Evolutionary conservation across 306 rosid genomes (phyloP).

Genomic region (Cucurbita pepo): DNA sequence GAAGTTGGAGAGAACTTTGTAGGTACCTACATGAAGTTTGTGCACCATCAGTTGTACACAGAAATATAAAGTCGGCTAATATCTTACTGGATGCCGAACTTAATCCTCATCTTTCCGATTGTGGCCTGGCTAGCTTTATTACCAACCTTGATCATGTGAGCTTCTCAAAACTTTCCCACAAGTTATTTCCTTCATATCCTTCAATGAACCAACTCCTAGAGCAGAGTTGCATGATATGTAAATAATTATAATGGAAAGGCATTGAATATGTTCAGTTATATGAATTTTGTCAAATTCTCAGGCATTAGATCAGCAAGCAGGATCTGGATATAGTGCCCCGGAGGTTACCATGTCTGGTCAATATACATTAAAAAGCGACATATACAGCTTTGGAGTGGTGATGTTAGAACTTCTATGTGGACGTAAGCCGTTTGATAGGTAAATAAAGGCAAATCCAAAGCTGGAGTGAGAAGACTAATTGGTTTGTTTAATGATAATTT

Average conservation of each 20-base stretch:
- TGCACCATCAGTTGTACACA: conserved; percentile 88
- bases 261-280: not conserved
- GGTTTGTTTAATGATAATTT: not conserved
- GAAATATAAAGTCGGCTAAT: conserved; percentile 74
- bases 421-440: conserved; percentile 91
- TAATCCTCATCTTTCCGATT: conserved; percentile 88
- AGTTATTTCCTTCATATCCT: not conserved
- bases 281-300: conserved; percentile 12
- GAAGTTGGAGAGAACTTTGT: not conserved
- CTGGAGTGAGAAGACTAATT: not conserved
- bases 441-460: conserved; percentile 8
- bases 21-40: conserved; percentile 97
- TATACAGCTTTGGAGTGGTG: conserved; percentile 85
- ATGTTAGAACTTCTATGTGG: conserved; percentile 97
- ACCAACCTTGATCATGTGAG: conserved; percentile 20
- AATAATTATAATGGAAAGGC: not conserved
- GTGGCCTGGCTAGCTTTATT: conserved; percentile 65
- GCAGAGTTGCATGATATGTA: not conserved
- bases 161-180: not conserved
- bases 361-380: conserved; percentile 68
- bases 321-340: conserved; percentile 75
- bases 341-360: conserved; percentile 76
- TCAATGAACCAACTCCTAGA: not conserved
- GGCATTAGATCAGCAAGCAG: conserved; percentile 52
- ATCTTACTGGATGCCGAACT: conserved; percentile 74